Conservation (phyloP, 2,329 filamentous ascomycete genomes). For the Calonectria crousiana region DNA sequence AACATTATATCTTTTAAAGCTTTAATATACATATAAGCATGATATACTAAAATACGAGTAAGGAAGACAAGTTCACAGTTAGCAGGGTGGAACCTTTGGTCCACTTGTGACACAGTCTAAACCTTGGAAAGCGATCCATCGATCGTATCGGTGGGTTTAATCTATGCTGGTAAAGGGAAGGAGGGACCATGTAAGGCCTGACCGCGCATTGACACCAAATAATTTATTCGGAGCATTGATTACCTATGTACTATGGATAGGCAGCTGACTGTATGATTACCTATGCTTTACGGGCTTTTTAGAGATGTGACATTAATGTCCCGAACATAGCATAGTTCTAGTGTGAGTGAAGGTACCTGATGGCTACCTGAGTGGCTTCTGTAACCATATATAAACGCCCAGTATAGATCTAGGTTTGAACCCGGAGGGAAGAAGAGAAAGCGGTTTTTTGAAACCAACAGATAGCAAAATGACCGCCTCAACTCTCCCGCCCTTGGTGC, state of each 20-base stretch:
- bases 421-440: not conserved
- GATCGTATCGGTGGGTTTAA: not conserved
- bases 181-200: not conserved
- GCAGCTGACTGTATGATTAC: not conserved
- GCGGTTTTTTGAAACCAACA: not conserved
- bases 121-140: not conserved
- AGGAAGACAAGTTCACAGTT: not conserved
- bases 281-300: not conserved
- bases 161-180: not conserved
- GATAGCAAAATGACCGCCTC: not conserved
- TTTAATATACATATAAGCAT: not conserved
- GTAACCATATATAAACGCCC: not conserved
- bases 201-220: not conserved
- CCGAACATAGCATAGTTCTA: not conserved
- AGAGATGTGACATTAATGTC: not conserved
- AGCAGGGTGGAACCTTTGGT: not conserved
- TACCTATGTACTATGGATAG: not conserved
- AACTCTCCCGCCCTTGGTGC: not conserved
- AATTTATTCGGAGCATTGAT: not conserved
- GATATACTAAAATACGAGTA: not conserved
- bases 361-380: not conserved
- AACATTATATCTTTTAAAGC: not conserved
- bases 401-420: not conserved
- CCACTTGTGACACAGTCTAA: not conserved
- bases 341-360: not conserved